These are phyloP conservation scores for Trametes meyenii DNA, from an alignment of 768 basidiomycete species.

Conservation along the genomic window DNA sequence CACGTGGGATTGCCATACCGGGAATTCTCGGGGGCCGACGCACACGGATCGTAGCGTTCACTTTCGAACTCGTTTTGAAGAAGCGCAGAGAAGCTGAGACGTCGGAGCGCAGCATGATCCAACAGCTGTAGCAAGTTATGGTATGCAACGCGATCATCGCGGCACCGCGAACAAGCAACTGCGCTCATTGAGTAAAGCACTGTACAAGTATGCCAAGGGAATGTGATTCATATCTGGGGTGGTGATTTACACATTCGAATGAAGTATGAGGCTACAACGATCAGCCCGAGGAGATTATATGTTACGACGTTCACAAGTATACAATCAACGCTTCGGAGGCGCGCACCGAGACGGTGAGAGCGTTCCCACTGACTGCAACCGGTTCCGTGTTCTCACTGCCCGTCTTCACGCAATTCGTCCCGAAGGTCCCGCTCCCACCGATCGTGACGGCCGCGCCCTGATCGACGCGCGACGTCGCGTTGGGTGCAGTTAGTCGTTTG, in stretches of 20 bases:
- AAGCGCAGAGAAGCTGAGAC: too few relatives aligned
- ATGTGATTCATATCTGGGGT: too few relatives aligned
- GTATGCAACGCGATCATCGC: too few relatives aligned
- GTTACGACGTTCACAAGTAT: slow-evolving; percentile 26
- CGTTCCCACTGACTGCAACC: slow-evolving; percentile 28
- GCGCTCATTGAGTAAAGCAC: too few relatives aligned
- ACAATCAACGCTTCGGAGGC: slow-evolving; percentile 44
- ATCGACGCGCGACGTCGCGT: slow-evolving; percentile 37
- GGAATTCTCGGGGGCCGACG: too few relatives aligned
- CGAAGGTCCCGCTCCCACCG: slow-evolving; percentile 37
- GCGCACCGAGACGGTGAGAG: slow-evolving; percentile 33
- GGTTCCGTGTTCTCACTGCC: slow-evolving; percentile 35
- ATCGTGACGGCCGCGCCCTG: slow-evolving; percentile 39
- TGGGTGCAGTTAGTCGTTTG: slow-evolving; percentile 40
- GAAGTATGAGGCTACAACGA: too few relatives aligned
- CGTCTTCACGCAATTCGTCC: slow-evolving; percentile 28
- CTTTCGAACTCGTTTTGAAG: neutral
- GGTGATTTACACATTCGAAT: too few relatives aligned
- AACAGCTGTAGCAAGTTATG: too few relatives aligned
- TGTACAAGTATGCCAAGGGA: too few relatives aligned
- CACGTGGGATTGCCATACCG: neutral
- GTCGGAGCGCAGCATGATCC: too few relatives aligned
- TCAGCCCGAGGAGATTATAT: too few relatives aligned
- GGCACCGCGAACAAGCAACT: too few relatives aligned
- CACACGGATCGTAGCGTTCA: neutral